These are phyloP conservation scores for Bipolaris cookei DNA, from an alignment of 2,329 filamentous ascomycete genomes.

Conservation along the genomic window DNA sequence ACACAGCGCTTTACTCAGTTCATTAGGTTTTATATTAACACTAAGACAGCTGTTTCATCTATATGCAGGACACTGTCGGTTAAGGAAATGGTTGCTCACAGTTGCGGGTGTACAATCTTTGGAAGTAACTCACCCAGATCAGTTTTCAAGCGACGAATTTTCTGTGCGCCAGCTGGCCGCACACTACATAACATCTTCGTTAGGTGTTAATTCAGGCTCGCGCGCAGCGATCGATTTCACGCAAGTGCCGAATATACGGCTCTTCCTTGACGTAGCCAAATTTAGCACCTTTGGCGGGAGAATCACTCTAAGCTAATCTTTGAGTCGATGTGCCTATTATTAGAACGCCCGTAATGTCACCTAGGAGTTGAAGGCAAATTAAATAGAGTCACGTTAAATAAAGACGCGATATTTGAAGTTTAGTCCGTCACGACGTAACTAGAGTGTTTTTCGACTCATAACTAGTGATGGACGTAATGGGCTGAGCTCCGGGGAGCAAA, in stretches of 20 bases:
- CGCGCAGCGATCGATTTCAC: background rate
- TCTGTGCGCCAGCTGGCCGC: background rate
- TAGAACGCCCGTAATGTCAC: background rate
- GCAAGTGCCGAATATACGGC: conserved; percentile 1
- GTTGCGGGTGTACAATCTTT: background rate
- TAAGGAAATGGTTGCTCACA: conserved; percentile 2
- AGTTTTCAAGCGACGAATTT: background rate
- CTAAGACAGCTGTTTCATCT: background rate
- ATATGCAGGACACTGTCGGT: background rate
- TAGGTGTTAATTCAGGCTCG: background rate
- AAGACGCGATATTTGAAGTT: background rate
- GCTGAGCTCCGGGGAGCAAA: background rate
- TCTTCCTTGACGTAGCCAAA: conserved; percentile 2
- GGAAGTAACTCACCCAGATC: background rate
- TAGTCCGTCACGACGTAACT: background rate
- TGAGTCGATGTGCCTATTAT: no score
- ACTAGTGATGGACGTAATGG: background rate
- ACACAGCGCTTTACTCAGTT: background rate
- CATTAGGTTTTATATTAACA: background rate
- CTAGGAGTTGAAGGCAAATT: background rate
- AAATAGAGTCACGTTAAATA: background rate
- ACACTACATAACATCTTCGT: background rate
- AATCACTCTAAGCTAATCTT: background rate
- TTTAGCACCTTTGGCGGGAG: background rate
- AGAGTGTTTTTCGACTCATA: background rate